Evolutionary conservation across 495 filamentous ascomycete species (phyloP).

Genomic region (Penicillium silybi): DNA sequence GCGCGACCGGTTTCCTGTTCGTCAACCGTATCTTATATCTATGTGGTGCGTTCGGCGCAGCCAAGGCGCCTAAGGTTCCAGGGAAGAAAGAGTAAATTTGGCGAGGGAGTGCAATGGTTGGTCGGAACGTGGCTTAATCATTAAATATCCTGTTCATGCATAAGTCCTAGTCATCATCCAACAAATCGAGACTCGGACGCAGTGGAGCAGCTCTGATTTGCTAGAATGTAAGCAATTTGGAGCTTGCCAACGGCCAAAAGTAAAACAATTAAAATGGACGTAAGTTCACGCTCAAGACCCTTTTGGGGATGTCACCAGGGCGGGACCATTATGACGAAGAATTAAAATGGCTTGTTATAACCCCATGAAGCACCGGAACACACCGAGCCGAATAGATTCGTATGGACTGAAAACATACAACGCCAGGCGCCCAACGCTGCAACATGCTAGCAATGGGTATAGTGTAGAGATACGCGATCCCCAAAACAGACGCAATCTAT

Average conservation of each 20-base stretch:
- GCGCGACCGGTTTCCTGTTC: slow-evolving; percentile 53
- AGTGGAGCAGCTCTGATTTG: slow-evolving; percentile 4
- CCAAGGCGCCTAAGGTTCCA: slow-evolving; percentile 22
- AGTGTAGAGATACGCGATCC: slow-evolving; percentile 16
- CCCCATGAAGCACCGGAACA: background rate
- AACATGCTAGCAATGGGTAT: slow-evolving; percentile 23
- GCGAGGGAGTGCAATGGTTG: background rate
- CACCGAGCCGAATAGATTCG: background rate
- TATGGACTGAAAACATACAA: background rate
- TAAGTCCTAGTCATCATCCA: background rate
- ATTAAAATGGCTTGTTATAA: background rate
- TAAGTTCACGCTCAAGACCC: too few relatives aligned
- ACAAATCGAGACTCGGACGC: background rate
- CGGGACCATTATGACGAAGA: too few relatives aligned
- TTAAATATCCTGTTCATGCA: background rate
- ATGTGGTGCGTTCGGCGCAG: slow-evolving; percentile 52
- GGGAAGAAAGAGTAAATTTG: slow-evolving; percentile 22
- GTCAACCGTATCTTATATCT: slow-evolving; percentile 55
- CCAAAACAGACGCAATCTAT: slow-evolving; percentile 12
- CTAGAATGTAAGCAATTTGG: background rate
- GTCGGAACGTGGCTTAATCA: background rate
- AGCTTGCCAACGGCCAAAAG: background rate
- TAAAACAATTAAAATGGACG: background rate
- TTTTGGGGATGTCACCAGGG: too few relatives aligned
- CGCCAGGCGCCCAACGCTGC: slow-evolving; percentile 20